phyloP scores from a whole-genome alignment of 768 basidiomycete species.

The Candolleomyces efflorescens region DNA sequence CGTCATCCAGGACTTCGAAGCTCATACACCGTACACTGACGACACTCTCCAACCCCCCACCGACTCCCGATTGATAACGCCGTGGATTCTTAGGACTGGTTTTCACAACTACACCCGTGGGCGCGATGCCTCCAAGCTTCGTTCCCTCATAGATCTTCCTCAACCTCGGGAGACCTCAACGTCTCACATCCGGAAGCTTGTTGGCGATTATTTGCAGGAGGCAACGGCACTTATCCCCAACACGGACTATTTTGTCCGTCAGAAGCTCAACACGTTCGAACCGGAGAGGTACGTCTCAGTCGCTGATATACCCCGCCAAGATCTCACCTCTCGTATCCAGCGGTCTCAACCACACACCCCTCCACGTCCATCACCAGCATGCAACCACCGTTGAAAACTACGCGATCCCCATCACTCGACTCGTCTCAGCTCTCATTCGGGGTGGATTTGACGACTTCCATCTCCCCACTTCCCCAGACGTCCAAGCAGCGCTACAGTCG shows the following conservation, averaged over 20 bases:
- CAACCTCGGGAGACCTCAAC: too few relatives aligned
- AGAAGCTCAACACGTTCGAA: too few relatives aligned
- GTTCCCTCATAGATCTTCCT: neutral
- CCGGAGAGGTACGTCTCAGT: too few relatives aligned
- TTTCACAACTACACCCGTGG: neutral
- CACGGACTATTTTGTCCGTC: too few relatives aligned
- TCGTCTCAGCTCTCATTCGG: neutral
- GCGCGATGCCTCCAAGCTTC: neutral
- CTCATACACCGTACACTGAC: neutral
- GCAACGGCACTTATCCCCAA: neutral
- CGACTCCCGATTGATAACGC: neutral
- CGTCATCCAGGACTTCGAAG: neutral
- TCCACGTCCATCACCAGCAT: neutral
- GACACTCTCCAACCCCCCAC: neutral
- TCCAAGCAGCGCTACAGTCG: neutral
- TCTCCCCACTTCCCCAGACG: neutral
- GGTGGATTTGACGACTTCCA: neutral
- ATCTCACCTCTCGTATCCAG: neutral
- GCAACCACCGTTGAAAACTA: neutral
- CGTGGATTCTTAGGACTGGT: too few relatives aligned
- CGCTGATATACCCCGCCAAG: too few relatives aligned
- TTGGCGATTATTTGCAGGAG: neutral
- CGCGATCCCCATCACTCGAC: neutral
- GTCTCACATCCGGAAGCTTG: too few relatives aligned
- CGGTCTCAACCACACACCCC: neutral